phyloP scores from a whole-genome alignment of 352 stramenopile genomes.

The Thalassiosira mediterranea region DNA sequence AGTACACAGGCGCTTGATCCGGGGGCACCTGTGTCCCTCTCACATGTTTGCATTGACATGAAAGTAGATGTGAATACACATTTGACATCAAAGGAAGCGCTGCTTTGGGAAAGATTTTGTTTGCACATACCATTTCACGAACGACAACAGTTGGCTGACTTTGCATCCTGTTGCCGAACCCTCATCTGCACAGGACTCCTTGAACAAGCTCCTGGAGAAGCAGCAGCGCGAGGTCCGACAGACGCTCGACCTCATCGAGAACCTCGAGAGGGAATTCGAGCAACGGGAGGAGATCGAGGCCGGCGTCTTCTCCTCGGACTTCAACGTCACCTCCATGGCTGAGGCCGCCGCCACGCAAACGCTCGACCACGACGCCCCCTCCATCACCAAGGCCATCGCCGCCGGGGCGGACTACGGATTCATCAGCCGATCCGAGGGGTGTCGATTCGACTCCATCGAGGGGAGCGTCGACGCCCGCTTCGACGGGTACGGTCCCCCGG shows the following conservation, averaged over 20 bases:
- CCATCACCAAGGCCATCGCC: slow-evolving; percentile 50
- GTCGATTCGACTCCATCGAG: slow-evolving; percentile 11
- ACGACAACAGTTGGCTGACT: no score
- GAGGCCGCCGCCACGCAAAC: background rate
- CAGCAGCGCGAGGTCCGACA: slow-evolving; percentile 52
- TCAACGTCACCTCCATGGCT: slow-evolving; percentile 1
- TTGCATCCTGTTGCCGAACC: no score
- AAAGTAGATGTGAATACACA: no score
- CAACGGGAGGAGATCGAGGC: background rate
- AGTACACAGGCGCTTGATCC: no score
- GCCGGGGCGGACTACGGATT: slow-evolving; percentile 67
- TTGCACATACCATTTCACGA: no score
- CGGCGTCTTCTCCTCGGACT: background rate
- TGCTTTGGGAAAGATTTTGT: no score
- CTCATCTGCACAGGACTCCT: slow-evolving; percentile 19
- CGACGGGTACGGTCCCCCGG: slow-evolving; percentile 56
- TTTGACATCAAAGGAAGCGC: background rate
- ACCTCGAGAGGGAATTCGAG: slow-evolving; percentile 28
- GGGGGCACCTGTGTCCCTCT: no score
- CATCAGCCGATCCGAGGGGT: slow-evolving; percentile 59
- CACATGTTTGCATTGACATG: no score
- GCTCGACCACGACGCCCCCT: background rate
- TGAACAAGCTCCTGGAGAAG: slow-evolving; percentile 46
- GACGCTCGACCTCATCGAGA: slow-evolving; percentile 48
- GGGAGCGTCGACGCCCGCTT: slow-evolving; percentile 27